Evolutionary conservation across 441 rosid genomes (phyloP), one percentile per base, ranked within the genome.

Genomic region (Populus hybrid): DNA sequence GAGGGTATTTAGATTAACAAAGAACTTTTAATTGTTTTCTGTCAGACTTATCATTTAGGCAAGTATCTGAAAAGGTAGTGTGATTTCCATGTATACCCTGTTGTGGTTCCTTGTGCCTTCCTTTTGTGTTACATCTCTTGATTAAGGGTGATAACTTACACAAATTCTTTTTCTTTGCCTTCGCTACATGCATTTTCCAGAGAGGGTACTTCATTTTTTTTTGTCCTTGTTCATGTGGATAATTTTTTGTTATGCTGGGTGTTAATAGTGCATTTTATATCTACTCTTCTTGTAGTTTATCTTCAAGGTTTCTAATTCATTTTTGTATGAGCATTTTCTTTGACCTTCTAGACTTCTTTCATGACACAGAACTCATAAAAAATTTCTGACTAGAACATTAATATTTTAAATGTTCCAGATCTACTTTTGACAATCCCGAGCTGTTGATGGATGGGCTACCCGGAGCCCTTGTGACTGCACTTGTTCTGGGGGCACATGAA

Each of bases 391-490:
- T 63, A 12, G 18, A 57, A 73, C 12, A 32, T 63, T 80, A 77
- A 69, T 63, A 54, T 80, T 83, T 74, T 77, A 84, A 72, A 76
- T 79, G 79, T 73, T 70, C 70, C 92, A 93, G 99, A 32, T 32
- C 59, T 2, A 50, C 59, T 16, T 50, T 50, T 50, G 59, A 50
- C 59, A 50, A 50, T 50, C 59, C 20, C 6, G 8, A 50, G 59
- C 59, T 50, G 59, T 5, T 50, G 59, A 88, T 79, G 84, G 85
- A 89, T 79, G 98, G 99, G 75, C 85, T 93, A 78, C 92, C 98
- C 11, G 97, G 98, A 87, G 98, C 99, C 57, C 85, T 91, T 75
- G 93, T 93, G 57, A 92, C 94, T 40, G 91, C 92, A 72, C 88
- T 93, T 76, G 76, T 92, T 81, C 87, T 95, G 21, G 97, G 97